Evolutionary conservation across 441 rosid species (phyloP), one percentile per base, ranked within the genome.

Genomic region (Gossypium davidsonii): DNA sequence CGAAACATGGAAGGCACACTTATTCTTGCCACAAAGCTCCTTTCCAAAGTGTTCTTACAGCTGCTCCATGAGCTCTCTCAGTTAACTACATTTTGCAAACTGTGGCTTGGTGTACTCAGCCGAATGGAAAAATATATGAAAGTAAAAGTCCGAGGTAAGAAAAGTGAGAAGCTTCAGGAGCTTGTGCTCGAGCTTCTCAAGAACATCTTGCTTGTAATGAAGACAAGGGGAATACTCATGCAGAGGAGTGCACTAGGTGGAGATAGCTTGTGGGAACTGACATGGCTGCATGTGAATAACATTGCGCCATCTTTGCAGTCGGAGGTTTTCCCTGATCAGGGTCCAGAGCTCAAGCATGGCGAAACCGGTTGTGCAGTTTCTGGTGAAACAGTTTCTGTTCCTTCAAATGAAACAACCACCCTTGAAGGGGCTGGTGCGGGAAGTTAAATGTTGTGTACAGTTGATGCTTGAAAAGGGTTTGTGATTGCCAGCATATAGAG

Each of bases 1-100:
- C 82, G 96, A 46, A 92, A 94, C 84, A 87, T 91, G 96, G 98
- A 94, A 81, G 94, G 90, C 31, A 85, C 98, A 26, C 90, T 92
- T 66, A 65, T 87, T 55, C 81, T 85, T 8, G 94, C 97, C 14
- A 74, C 89, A 74, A 92, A 89, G 83, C 89, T 94, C 49, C 83
- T 92, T 62, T 78, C 89, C 3, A 85, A 85, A 78, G 90, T 88
- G 78, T 94, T 92, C 78, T 83, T 91, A 59, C 90, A 87, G 81
- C 79, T 83, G 75, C 87, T 92, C 44, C 83, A 77, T 39, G 90
- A 88, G 67, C 89, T 94, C 15, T 85, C 88, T 0, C 91, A 84
- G 77, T 77, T 85, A 78, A 77, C 97, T 63, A 84, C 92, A 1
- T 92, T 94, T 82, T 90, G 97, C 84, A 94, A 89, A 81, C 78